Base-by-base conservation (phyloP, 1,284 basidiomycete species). In the Sanghuangporus weigelae region DNA sequence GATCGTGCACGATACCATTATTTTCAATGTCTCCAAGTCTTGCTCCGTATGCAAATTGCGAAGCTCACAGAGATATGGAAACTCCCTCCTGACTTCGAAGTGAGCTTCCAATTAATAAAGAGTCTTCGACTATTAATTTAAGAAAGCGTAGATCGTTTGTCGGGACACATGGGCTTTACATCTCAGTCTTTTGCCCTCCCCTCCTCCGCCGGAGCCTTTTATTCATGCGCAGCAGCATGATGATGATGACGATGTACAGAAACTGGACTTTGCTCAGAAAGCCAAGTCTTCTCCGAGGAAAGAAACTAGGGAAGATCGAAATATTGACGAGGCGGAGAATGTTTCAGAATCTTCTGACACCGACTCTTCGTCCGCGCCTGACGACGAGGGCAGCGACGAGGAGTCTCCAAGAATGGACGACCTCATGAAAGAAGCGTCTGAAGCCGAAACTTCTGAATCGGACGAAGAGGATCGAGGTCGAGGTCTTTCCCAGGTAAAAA, bases 161-260 rank as follows among this genome's bases (percentile, higher is more conserved):
- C 82, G 87, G 66, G 93, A 96, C 69, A 69, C 93, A 31, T 95
- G 94, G 93, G 80, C 85, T 1, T 78, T 94, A 21, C 84, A 94
- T 73, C 78, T 96, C 1, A 78, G 81, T 49, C 75, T 90, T 4
- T 76, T 92, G 5, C 80, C 84, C 2, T 75, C 79, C 44, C 85
- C 86, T 11, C 84, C 84, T 0, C 78, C 81, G 1, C 76, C 87
- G 16, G 88, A 89, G 67, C 86, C 88, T 6, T 78, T 82, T 64
- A 69, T 80, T 42, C 75, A 82, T 67, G 71, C 68, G 63, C 73
- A 79, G 63, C 82, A 80, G 42, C 50, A 58, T 66, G 67, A 57
- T 65, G 69, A 48, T 59, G 26, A 31, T 31, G 26, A 31, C 5
- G 26, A 31, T 31, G 67, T 60, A 59, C 63, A 63, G 54, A 51